A percentile compares a stretch with the other conserved stretches of the same genome.
Evolutionary conservation across 495 filamentous ascomycete genomes (phyloP).

Genomic region (Lophiostoma macrostomum): DNA sequence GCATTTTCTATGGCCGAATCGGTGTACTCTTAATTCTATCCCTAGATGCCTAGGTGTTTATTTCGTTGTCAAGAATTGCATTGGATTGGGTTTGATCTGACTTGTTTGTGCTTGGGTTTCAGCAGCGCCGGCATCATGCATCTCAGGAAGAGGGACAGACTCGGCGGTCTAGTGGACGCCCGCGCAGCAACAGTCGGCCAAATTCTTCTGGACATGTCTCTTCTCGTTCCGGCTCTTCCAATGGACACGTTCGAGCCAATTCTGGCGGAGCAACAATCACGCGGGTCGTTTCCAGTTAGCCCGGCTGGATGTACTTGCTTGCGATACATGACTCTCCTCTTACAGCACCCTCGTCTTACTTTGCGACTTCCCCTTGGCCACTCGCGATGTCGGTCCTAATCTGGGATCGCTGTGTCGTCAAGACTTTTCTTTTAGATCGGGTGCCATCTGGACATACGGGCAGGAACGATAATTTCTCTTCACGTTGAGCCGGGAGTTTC

Average conservation of each 20-base stretch:
- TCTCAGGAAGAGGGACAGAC: slow-evolving; percentile 24
- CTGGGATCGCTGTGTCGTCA: too few relatives aligned
- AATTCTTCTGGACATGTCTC: slow-evolving; percentile 23
- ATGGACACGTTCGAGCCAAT: slow-evolving; percentile 18
- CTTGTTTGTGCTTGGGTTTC: slow-evolving; percentile 31
- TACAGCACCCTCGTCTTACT: too few relatives aligned
- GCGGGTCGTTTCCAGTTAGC: too few relatives aligned
- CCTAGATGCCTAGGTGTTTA: slow-evolving; percentile 28
- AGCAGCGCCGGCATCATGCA: slow-evolving; percentile 33
- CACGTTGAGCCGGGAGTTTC: too few relatives aligned
- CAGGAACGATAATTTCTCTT: too few relatives aligned
- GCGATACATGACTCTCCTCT: too few relatives aligned
- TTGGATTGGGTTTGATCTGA: slow-evolving; percentile 34
- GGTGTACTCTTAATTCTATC: slow-evolving; percentile 34
- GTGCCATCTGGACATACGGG: too few relatives aligned
- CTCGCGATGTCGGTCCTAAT: too few relatives aligned
- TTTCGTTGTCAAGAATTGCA: slow-evolving; percentile 17
- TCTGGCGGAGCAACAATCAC: slow-evolving; percentile 16
- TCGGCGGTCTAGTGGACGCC: slow-evolving; percentile 23
- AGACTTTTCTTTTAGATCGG: too few relatives aligned
- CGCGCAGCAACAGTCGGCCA: slow-evolving; percentile 35
- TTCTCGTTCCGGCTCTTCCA: slow-evolving; percentile 19
- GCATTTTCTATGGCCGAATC: slow-evolving; percentile 32
- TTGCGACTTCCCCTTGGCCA: too few relatives aligned
- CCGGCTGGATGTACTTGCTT: too few relatives aligned